Evolutionary conservation across 129 eudicot genomes (phyloP).

Genomic region (Pseudognaphalium luteoalbum): DNA sequence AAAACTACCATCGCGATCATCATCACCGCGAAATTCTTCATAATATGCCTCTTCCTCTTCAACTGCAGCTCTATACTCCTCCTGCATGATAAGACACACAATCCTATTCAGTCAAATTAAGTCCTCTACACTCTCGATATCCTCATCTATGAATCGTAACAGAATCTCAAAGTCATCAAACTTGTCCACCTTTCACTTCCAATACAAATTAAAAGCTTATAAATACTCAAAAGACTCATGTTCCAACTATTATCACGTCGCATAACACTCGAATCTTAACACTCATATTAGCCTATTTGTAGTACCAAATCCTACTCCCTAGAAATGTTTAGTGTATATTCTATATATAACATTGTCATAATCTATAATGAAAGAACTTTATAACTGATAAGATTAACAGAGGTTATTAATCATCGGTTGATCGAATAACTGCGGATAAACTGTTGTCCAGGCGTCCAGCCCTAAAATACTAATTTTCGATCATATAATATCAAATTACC

Average conservation of each 20-base stretch:
- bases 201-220: background rate
- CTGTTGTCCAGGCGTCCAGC: background rate
- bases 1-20: constrained; percentile 58
- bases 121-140: background rate
- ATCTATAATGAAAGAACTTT: too few species aligned
- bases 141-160: background rate
- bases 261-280: too few species aligned
- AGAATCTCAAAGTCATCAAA: background rate
- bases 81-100: constrained; percentile 35
- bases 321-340: too few species aligned
- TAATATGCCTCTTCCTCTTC: constrained; percentile 54
- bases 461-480: background rate
- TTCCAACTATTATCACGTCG: too few species aligned
- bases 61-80: constrained; percentile 50
- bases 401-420: background rate
- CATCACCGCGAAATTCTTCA: constrained; percentile 51
- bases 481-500: background rate
- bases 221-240: too few species aligned
- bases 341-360: too few species aligned
- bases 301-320: too few species aligned
- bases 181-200: constrained; percentile 9
- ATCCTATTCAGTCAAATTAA: background rate
- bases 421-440: background rate
- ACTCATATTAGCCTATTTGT: too few species aligned
- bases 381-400: too few species aligned